These are phyloP conservation scores for Phoenix roebelenii DNA, from an alignment of 176 grass and related monocot genomes.

Conservation along the genomic window DNA sequence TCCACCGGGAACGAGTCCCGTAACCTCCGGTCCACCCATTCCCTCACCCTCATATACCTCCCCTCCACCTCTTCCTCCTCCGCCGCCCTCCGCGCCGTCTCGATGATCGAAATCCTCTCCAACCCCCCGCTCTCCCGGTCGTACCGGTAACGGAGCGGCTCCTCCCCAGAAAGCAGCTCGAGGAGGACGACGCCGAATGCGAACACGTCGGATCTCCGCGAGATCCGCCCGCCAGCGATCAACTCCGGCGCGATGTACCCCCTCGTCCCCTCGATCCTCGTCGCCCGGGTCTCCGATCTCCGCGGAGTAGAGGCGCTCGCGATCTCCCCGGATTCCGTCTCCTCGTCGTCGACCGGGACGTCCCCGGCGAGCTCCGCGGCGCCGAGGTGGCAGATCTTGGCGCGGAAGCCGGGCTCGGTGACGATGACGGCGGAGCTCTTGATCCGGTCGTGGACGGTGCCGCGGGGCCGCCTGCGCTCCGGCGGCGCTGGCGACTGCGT, in stretches of 20 bases:
- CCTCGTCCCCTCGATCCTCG: conserved; percentile 63
- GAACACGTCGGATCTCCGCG: background rate
- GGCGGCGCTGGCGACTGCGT: too few species aligned
- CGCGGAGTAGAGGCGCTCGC: too few species aligned
- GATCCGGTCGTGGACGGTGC: conserved; percentile 3
- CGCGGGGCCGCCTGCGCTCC: background rate
- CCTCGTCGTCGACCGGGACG: background rate
- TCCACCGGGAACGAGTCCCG: conserved; percentile 5
- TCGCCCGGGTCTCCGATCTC: conserved; percentile 22
- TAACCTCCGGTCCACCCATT: conserved; percentile 2
- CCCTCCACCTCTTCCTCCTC: background rate
- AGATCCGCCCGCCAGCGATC: background rate
- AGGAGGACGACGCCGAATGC: conserved; percentile 6
- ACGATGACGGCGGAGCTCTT: conserved; percentile 4
- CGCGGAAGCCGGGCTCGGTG: background rate
- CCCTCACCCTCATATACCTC: background rate
- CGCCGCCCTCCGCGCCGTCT: background rate
- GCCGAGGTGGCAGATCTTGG: conserved; percentile 10
- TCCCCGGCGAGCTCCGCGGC: conserved; percentile 13
- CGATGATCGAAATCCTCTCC: background rate
- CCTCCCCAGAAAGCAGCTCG: conserved; percentile 5
- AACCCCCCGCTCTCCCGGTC: background rate
- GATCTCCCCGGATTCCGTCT: too few species aligned
- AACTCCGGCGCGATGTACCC: conserved; percentile 74
- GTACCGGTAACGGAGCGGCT: conserved; percentile 1